Evolutionary conservation across 345 rosid species (phyloP), one percentile per base, ranked within the genome.

Genomic region (Brassica carinata): DNA sequence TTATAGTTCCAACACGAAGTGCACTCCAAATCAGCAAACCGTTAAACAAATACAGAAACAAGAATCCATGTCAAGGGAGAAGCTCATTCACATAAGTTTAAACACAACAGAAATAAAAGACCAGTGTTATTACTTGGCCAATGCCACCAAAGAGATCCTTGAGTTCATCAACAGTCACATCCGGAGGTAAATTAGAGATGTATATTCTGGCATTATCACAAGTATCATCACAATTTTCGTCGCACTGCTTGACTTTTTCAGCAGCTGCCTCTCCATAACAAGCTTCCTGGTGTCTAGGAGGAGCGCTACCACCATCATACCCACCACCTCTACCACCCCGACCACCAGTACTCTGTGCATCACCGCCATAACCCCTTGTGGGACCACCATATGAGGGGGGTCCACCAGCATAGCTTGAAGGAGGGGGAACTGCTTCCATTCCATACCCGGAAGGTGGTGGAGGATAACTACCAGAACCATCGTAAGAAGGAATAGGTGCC

Each of bases 161-260:
- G 85, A 96, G 86, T 80, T 96, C 94, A 65, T 96, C 99, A 66
- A 55, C 69, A 26, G 97, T 92, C 85, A 96, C 98, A 89, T 92
- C 97, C 17, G 90, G 85, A 33, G 99, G 99, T 88, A 96, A 86
- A 84, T 94, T 96, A 74, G 99, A 92, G 81, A 96, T 92, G 87
- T 96, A 94, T 72, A 96, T 91, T 83, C 99, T 91, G 30, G 97
- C 70, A 82, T 94, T 96, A 87, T 94, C 98, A 83, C 98, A 96
- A 45, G 85, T 79, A 75, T 90, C 96, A 71, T 71, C 96, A 83
- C 99, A 96, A 73, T 83, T 82, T 30, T 40, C 98, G 81, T 94
- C 97, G 9, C 98, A 96, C 83, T 91, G 96, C 90, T 90, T 96
- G 87, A 96, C 77, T 77, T 89, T 34, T 55, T 88, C 91, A 83